Conservation (phyloP, 352 stramenopile genomes). For the Phytophthora ohioensis region DNA sequence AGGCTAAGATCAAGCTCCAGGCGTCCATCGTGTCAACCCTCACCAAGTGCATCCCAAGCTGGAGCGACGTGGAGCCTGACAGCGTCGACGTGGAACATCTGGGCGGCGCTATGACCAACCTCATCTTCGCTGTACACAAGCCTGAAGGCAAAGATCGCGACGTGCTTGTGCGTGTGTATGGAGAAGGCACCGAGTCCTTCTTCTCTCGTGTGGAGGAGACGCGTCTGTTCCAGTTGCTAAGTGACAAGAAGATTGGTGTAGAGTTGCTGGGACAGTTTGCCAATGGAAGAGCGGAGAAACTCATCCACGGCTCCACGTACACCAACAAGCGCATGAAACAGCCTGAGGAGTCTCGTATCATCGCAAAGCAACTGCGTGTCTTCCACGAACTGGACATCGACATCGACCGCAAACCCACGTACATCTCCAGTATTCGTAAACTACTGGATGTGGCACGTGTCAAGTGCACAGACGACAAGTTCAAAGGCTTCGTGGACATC, state of each 20-base stretch:
- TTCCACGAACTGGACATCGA: slow-evolving; percentile 82
- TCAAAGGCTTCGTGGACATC: slow-evolving; percentile 58
- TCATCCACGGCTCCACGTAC: slow-evolving; percentile 76
- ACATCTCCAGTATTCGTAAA: slow-evolving; percentile 64
- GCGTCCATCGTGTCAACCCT: slow-evolving; percentile 72
- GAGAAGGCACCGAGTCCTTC: slow-evolving; percentile 83
- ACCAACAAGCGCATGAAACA: slow-evolving; percentile 79
- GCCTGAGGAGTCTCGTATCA: slow-evolving; percentile 49
- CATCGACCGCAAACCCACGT: slow-evolving; percentile 61
- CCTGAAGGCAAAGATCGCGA: slow-evolving; percentile 63
- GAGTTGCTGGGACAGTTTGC: slow-evolving; percentile 78
- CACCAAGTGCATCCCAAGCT: slow-evolving; percentile 63
- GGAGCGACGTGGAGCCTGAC: slow-evolving; percentile 58
- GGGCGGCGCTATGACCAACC: slow-evolving; percentile 86
- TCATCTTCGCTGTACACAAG: slow-evolving; percentile 87
- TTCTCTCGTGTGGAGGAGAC: slow-evolving; percentile 85
- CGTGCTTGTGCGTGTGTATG: slow-evolving; percentile 85
- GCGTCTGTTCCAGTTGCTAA: slow-evolving; percentile 78
- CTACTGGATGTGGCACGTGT: slow-evolving; percentile 65
- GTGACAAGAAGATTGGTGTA: slow-evolving; percentile 73
- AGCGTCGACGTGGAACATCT: slow-evolving; percentile 73
- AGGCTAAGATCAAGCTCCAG: slow-evolving; percentile 75
- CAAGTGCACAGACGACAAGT: slow-evolving; percentile 64
- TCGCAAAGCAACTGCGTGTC: slow-evolving; percentile 71
- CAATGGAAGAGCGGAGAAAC: slow-evolving; percentile 80